These are phyloP conservation scores for Xylaria sp. DNA, from an alignment of 2,329 filamentous ascomycete species.

Conservation along the genomic window DNA sequence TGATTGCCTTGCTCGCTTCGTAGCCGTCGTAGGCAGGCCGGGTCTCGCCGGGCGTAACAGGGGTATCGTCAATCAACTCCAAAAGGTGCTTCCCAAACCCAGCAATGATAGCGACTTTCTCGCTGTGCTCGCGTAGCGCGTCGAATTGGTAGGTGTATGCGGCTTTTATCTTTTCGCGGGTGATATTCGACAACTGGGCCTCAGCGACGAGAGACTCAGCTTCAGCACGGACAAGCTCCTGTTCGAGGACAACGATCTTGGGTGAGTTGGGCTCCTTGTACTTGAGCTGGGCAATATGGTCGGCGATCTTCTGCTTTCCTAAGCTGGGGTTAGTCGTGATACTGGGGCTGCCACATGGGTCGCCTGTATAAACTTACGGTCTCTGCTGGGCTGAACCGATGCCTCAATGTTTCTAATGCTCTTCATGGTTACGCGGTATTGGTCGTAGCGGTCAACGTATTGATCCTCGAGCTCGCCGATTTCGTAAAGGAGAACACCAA, in stretches of 20 bases:
- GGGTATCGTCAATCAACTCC: slow-evolving; percentile 94
- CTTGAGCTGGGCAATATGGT: slow-evolving; percentile 98
- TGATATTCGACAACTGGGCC: slow-evolving; percentile 98
- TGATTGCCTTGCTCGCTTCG: slow-evolving; percentile 98
- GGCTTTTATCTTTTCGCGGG: slow-evolving; percentile 98
- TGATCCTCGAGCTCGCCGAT: slow-evolving; percentile 98
- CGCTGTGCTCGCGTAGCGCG: slow-evolving; percentile 94
- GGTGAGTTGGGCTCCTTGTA: slow-evolving; percentile 99
- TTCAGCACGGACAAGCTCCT: slow-evolving; percentile 97
- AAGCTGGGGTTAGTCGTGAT: slow-evolving; percentile 41
- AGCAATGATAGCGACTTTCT: slow-evolving; percentile 98
- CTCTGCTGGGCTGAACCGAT: slow-evolving; percentile 96
- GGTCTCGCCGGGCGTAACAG: slow-evolving; percentile 96
- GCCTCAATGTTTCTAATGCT: slow-evolving; percentile 99
- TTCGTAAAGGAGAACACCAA: slow-evolving; percentile 97
- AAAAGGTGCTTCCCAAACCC: slow-evolving; percentile 98
- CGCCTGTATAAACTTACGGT: slow-evolving; percentile 72
- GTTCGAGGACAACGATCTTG: slow-evolving; percentile 96
- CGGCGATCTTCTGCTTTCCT: slow-evolving; percentile 99
- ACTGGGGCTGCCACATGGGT: neutral
- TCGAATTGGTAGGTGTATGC: slow-evolving; percentile 99
- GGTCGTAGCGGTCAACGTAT: slow-evolving; percentile 98
- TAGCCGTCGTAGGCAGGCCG: slow-evolving; percentile 97
- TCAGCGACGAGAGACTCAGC: slow-evolving; percentile 99
- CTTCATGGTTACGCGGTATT: slow-evolving; percentile 99